phyloP scores from a whole-genome alignment of 768 basidiomycete species.

The Ephemerocybe angulata region DNA sequence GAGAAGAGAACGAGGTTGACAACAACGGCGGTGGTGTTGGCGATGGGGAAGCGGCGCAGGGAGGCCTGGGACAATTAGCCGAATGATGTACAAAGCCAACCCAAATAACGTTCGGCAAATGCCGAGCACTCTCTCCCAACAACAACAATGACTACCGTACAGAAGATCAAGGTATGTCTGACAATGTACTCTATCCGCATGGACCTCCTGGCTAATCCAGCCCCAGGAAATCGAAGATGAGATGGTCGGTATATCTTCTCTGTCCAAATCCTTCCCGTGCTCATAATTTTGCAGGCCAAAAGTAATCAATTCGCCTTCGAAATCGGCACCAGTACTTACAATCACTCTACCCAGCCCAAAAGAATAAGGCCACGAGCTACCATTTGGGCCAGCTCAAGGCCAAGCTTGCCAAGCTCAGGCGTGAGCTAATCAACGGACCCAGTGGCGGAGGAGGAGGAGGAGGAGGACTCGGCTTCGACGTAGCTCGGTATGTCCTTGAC shows the following conservation, averaged over 20 bases:
- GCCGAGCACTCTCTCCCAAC: constrained; percentile 34
- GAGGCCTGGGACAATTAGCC: constrained; percentile 7
- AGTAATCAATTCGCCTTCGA: constrained; percentile 46
- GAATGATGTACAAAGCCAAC: constrained; percentile 3
- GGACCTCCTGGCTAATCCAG: constrained; percentile 17
- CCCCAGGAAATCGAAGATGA: constrained; percentile 91
- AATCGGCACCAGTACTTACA: constrained; percentile 10
- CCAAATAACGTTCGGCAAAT: constrained; percentile 32
- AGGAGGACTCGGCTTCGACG: constrained; percentile 92
- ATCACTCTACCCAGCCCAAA: constrained; percentile 62
- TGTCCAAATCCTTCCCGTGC: constrained; percentile 9
- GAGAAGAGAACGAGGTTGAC: constrained; percentile 11
- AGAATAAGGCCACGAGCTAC: constrained; percentile 95
- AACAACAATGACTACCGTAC: constrained; percentile 83
- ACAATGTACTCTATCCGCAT: constrained; percentile 17
- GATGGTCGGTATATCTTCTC: constrained; percentile 59
- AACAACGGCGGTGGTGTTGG: constrained; percentile 11
- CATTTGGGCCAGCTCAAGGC: constrained; percentile 97
- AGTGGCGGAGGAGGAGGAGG: constrained; percentile 82
- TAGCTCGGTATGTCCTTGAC: too few species aligned
- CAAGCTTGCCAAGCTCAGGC: constrained; percentile 93
- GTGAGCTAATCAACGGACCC: constrained; percentile 84
- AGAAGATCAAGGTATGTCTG: constrained; percentile 74
- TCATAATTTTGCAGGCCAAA: constrained; percentile 53
- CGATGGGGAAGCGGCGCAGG: constrained; percentile 16